Evolutionary conservation across 164 flowering plant species (phyloP), one percentile per base, ranked within the genome.

Genomic region (Berberis thunbergii): DNA sequence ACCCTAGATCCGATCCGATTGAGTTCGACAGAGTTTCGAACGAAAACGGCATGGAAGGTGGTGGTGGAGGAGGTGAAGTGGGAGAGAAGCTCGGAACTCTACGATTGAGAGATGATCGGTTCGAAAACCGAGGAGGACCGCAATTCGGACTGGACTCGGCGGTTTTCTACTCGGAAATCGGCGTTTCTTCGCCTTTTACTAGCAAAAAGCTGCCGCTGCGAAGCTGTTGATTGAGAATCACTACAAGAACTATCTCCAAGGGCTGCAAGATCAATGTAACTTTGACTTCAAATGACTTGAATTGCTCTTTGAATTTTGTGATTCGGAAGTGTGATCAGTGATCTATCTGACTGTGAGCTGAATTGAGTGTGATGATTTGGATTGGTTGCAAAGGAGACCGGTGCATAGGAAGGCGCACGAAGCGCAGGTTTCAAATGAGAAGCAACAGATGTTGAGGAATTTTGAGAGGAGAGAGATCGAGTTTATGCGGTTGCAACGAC

Each of bases 201-300:
- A 50, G 86, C 93, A 88, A 80, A 91, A 91, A 53, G 86, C 88
- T n/a, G 97, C 93, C 3, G 91, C 96, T 4, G 96, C 96, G 8
- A 91, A 91, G 72, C 86, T 87, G 83, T 73, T 91, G 54, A 91
- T 91, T 11, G 97, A 91, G 86, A 85, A 88, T 73, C 97, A 91
- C 63, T 91, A 88, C 75, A 87, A 85, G 83, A 88, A 88, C 62
- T 74, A 86, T 63, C 70, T 77, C 46, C 93, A 91, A 72, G 91
- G 91, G 1, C 73, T 88, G 70, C 94, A 85, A 57, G 97, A 91
- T 74, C 96, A 62, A 86, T 96, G 97, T 88, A 26, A 26, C 26
- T 26, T 26, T 26, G 26, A 26, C 26, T 26, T 26, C 26, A 26
- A 26, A 0, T 26, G 26, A 26, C 26, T 26, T 26, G 26, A 26